Evolutionary conservation across 768 basidiomycete species (phyloP), one percentile per base, ranked within the genome.

Genomic region (Hygrocybe coccinea): DNA sequence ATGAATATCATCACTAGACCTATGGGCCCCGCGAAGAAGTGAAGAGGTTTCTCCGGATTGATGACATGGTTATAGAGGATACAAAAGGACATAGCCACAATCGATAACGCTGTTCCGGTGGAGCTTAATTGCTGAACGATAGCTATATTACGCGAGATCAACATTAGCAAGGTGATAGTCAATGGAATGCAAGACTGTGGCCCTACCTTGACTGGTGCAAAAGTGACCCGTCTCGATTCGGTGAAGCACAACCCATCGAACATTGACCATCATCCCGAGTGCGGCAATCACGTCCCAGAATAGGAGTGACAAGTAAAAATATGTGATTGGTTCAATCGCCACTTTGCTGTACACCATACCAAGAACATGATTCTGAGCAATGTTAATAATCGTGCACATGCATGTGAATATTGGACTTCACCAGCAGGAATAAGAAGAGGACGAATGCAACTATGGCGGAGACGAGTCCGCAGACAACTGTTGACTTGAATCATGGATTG

Each of bases 1-100:
- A 47, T 8, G 46, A 14, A 47, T 17, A 47, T 47, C 25, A 47
- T 19, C 46, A 29, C 3, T 47, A 47, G 11, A 25, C 46, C 46
- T 3, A 47, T 19, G 17, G 25, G 19, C 12, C 46, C 46, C 3
- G 46, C 25, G 46, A 21, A 3, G 21, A 15, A 15, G 46, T 14
- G 21, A 15, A 21, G 25, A 29, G 46, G 46, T 47, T 21, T 47
- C 21, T 19, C 21, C 21, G 46, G 14, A 15, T 17, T 14, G 24
- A 47, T 47, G 46, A 47, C 46, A 47, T 47, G 21, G 46, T 47
- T 29, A 21, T 47, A 29, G 25, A 47, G 46, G 25, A 47, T 47
- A 25, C 17, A 17, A 47, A 21, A 47, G 17, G 46, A 47, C 46
- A 47, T 19, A n/a, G 46, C 46, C 17, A 25, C 25, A 21, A 47